A percentile compares a stretch with the other conserved stretches of the same genome.
phyloP scores from a whole-genome alignment of 148 eudicot species.

The Cornus florida region DNA sequence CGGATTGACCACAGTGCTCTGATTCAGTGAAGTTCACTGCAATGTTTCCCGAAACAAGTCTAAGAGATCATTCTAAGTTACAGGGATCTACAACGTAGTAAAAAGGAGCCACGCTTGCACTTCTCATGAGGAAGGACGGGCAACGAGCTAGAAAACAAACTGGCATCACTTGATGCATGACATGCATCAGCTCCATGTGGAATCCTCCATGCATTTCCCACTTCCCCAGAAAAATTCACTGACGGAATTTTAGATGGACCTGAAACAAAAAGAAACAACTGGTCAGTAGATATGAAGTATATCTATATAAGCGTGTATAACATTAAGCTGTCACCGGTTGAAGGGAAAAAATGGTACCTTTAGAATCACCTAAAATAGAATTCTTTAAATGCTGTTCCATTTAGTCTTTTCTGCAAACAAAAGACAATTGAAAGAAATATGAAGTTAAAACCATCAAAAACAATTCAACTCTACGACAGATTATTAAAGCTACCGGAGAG shows the following conservation, averaged over 20 bases:
- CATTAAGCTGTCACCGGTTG: not conserved
- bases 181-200: slow-evolving; percentile 23
- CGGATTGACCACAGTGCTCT: slow-evolving; percentile 29
- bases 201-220: slow-evolving; percentile 40
- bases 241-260: slow-evolving; percentile 24
- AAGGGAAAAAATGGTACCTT: not conserved
- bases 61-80: slow-evolving; percentile 1
- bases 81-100: not conserved
- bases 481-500: not conserved
- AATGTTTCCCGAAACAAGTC: not conserved
- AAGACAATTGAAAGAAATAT: not conserved
- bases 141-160: slow-evolving; percentile 56
- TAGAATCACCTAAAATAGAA: slow-evolving; percentile 25
- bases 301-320: not conserved
- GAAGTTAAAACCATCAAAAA: not conserved
- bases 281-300: not conserved
- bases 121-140: slow-evolving; percentile 48
- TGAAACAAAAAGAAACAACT: slow-evolving; percentile 11
- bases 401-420: slow-evolving; percentile 28
- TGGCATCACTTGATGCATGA: slow-evolving; percentile 45
- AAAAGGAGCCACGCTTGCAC: slow-evolving; percentile 26
- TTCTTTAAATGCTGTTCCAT: slow-evolving; percentile 39
- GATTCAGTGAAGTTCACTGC: slow-evolving; percentile 38
- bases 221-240: slow-evolving; percentile 14
- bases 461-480: not conserved